Evolutionary conservation across 495 filamentous ascomycete species (phyloP).

Genomic region (Platismatia glauca): DNA sequence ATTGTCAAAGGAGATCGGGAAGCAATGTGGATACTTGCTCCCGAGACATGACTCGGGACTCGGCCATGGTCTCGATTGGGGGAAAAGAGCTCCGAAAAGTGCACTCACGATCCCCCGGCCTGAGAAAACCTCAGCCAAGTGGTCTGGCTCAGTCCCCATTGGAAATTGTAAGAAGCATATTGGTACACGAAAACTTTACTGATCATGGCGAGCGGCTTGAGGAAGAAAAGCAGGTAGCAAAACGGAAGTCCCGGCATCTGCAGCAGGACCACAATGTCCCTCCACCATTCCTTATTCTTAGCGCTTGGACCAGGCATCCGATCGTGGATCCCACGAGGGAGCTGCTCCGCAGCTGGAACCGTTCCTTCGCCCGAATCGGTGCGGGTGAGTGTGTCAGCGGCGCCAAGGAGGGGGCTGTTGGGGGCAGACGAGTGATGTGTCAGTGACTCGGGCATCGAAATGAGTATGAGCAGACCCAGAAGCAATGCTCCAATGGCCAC

Average conservation of each 20-base stretch:
- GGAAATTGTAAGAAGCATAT: conserved; percentile 19
- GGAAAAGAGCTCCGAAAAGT: too few relatives aligned
- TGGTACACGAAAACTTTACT: conserved; percentile 20
- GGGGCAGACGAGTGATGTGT: conserved; percentile 9
- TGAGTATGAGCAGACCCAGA: conserved; percentile 11
- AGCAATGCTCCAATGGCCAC: conserved; percentile 15
- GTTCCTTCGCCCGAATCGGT: conserved; percentile 2
- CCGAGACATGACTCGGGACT: too few relatives aligned
- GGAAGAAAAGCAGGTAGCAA: conserved; percentile 17
- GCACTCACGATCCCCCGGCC: conserved; percentile 18
- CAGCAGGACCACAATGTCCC: conserved; percentile 16
- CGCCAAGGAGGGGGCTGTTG: conserved; percentile 13
- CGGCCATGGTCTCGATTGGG: too few relatives aligned
- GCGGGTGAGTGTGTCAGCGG: conserved; percentile 3
- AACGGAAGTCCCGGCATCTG: conserved; percentile 15
- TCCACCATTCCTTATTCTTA: conserved; percentile 16
- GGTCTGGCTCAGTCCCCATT: conserved; percentile 14
- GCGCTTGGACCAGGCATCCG: background rate
- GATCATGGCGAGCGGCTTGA: conserved; percentile 18
- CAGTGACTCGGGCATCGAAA: conserved; percentile 20
- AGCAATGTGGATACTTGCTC: too few relatives aligned
- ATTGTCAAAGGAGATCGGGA: too few relatives aligned
- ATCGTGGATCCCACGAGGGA: conserved; percentile 6
- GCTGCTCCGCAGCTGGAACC: conserved; percentile 1
- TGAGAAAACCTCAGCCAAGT: conserved; percentile 22